phyloP scores from a whole-genome alignment of 2,329 filamentous ascomycete species.

The Ceratocystis albifundus region DNA sequence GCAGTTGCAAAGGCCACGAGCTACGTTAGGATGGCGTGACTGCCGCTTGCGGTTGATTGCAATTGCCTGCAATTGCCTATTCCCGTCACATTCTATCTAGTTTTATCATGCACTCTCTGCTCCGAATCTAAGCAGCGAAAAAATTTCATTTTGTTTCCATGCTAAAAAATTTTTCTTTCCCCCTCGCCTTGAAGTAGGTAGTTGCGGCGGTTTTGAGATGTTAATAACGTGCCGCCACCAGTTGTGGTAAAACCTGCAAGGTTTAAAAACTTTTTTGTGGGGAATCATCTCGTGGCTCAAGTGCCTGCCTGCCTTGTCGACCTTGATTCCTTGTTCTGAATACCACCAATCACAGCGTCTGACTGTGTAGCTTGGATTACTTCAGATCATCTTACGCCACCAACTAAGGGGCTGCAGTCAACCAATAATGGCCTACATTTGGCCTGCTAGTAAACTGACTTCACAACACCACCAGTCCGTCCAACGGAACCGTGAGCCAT shows the following conservation, averaged over 20 bases:
- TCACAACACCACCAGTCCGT: too few species aligned
- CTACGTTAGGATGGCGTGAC: not conserved
- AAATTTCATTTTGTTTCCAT: not conserved
- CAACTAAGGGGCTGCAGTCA: not conserved
- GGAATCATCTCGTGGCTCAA: conserved; percentile 9
- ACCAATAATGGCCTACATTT: not conserved
- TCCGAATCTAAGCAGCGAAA: not conserved
- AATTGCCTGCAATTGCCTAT: not conserved
- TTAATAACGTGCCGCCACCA: not conserved
- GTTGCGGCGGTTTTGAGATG: conserved; percentile 1
- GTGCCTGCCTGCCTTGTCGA: conserved; percentile 12
- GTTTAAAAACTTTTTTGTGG: conserved; percentile 17
- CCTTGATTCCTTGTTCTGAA: not conserved
- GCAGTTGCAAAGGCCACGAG: not conserved
- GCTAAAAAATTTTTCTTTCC: not conserved
- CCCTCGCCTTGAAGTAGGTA: not conserved
- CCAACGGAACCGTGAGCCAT: not conserved
- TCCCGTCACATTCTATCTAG: not conserved
- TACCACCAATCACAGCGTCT: not conserved
- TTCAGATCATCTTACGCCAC: not conserved
- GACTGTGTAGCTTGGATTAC: not conserved
- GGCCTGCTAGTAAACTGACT: not conserved
- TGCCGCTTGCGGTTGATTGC: not conserved
- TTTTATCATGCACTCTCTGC: not conserved
- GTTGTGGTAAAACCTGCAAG: not conserved